Percentiles rank a stretch among this genome's conserved stretches.
phyloP scores from a whole-genome alignment of 805 yeast species.

The Zygoascus biomembranicola region DNA sequence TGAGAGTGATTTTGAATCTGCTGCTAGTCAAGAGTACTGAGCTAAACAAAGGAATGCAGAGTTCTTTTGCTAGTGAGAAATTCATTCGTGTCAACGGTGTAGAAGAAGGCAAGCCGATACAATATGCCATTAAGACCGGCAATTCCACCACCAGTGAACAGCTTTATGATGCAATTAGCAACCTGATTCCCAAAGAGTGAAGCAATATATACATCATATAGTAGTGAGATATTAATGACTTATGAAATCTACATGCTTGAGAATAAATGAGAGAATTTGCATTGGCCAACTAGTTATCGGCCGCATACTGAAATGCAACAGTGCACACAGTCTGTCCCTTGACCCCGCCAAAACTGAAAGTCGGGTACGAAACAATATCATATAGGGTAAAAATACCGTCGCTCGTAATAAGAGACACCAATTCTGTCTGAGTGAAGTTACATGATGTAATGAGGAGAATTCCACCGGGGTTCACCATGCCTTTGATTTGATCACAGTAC shows the following conservation, averaged over 20 bases:
- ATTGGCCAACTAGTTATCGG: background rate
- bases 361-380: constrained; percentile 67
- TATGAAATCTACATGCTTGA: background rate
- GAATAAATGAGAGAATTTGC: background rate
- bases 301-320: constrained; percentile 50
- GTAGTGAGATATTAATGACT: background rate
- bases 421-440: constrained; percentile 81
- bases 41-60: constrained; percentile 71
- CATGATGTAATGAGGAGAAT: constrained; percentile 78
- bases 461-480: constrained; percentile 48
- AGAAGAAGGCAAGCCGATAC: constrained; percentile 60
- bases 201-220: background rate
- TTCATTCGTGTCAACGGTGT: constrained; percentile 68
- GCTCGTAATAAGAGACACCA: constrained; percentile 44
- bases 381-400: constrained; percentile 41
- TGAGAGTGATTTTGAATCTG: constrained; percentile 73
- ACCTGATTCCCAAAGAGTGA: constrained; percentile 10
- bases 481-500: constrained; percentile 54
- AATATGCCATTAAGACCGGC: constrained; percentile 72
- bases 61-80: constrained; percentile 77
- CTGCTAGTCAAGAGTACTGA: constrained; percentile 57
- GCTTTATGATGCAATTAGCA: constrained; percentile 36
- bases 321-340: constrained; percentile 85
- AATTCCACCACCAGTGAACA: constrained; percentile 51
- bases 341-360: constrained; percentile 81